Evolutionary conservation across 139 green algal species (phyloP).

Genomic region (Tetradesmus lagerheimii): DNA sequence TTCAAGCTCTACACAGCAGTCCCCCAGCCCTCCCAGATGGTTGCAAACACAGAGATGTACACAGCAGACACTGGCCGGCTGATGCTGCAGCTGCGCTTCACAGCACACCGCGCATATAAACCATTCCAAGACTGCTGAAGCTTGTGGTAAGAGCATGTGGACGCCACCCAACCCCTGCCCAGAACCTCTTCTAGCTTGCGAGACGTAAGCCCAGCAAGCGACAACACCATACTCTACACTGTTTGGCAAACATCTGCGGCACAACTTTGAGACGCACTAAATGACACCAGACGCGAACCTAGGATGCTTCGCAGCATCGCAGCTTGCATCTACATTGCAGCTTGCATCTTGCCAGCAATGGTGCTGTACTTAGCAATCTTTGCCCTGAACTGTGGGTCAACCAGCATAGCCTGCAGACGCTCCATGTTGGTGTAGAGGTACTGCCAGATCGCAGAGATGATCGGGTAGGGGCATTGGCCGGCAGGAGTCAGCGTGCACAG

Average conservation of each 20-base stretch:
- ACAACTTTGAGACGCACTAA: too few relatives aligned
- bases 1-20: too few relatives aligned
- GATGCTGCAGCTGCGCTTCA: neutral
- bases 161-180: too few relatives aligned
- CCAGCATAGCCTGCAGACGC: constrained; percentile 6
- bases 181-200: too few relatives aligned
- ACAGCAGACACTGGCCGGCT: neutral
- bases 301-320: too few relatives aligned
- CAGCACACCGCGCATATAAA: neutral
- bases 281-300: too few relatives aligned
- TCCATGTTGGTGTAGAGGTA: constrained; percentile 10
- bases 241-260: too few relatives aligned
- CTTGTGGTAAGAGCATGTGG: too few relatives aligned
- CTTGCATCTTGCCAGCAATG: neutral
- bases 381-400: neutral
- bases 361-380: neutral
- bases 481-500: neutral
- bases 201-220: too few relatives aligned
- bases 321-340: too few relatives aligned
- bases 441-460: neutral
- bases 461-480: neutral
- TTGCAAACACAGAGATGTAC: neutral
- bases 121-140: too few relatives aligned
- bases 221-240: too few relatives aligned
- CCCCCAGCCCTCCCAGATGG: neutral